Conservation (phyloP, 164 flowering plant genomes). For the Stephania yunnanensis region DNA sequence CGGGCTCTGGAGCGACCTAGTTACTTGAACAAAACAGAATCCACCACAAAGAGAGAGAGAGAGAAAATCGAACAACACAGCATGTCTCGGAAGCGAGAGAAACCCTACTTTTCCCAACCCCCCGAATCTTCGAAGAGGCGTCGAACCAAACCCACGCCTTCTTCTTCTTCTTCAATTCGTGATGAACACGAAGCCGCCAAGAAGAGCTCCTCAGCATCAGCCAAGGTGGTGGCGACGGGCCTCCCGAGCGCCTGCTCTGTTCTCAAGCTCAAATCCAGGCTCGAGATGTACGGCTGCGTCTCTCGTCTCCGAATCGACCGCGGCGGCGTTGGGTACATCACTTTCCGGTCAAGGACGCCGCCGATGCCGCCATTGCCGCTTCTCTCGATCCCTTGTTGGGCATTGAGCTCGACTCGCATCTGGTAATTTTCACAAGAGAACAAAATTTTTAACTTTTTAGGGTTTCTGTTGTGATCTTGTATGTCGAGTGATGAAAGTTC, state of each 20-base stretch:
- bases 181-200: constrained; percentile 16
- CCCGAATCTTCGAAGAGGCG: constrained; percentile 19
- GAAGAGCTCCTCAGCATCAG: constrained; percentile 8
- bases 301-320: constrained; percentile 71
- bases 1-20: no score
- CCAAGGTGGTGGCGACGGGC: constrained; percentile 47
- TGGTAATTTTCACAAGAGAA: constrained; percentile 17
- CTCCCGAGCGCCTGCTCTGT: constrained; percentile 53
- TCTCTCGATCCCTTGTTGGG: constrained; percentile 55
- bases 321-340: constrained; percentile 50
- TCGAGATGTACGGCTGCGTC: constrained; percentile 72
- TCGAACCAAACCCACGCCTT: constrained; percentile 45
- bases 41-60: no score
- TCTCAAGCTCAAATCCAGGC: constrained; percentile 70
- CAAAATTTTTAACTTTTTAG: neutral
- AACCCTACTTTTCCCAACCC: constrained; percentile 33
- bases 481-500: neutral
- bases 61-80: no score
- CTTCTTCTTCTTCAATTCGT: neutral
- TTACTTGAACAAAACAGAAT: no score
- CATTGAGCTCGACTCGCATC: constrained; percentile 43
- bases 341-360: constrained; percentile 58
- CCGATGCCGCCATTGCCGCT: constrained; percentile 63
- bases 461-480: neutral
- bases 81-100: constrained; percentile 55